Evolutionary conservation across 2,329 filamentous ascomycete species (phyloP), one percentile per base, ranked within the genome.

Genomic region (Alternaria triticina): DNA sequence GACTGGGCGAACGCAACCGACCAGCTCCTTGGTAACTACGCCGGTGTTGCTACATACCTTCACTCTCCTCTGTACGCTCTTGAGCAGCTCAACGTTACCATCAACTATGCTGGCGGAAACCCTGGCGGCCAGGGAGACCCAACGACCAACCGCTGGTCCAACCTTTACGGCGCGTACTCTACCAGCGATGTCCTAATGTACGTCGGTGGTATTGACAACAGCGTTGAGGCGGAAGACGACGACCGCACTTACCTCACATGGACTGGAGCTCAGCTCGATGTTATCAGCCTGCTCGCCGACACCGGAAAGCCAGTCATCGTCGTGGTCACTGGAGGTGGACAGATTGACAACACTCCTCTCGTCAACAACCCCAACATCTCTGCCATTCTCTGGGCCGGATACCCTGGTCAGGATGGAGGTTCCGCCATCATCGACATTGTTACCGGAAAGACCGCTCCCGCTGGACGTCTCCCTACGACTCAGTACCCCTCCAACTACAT

Each of bases 11-110:
- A 87, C 60, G 85, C 86, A 3, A 70, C 67, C 3, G 79, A 78
- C 4, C 82, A 88, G 65, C 82, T 90, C 80, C 85, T 87, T 52
- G 88, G 88, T 28, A 88, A 87, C 66, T 90, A 90, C 74, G 81
- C 75, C 55, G 88, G 88, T 33, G 75, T 82, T 2, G 82, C 88
- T 0, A 86, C 86, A 0, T 90, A 86, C 74, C 78, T 86, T 3
- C 83, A 82, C 67, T 84, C 83, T 13, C 88, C 87, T 0, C 77
- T 87, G 0, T 83, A 82, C 25, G 86, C 88, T 8, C 82, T 86
- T 6, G 71, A 85, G 36, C 74, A 82, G 12, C 81, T 84, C 4
- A 81, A 82, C 2, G 76, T 85, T 27, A 70, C 63, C 0, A 64
- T 77, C n/a, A 69, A 76, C 59, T 76, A 77, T n/a, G 73, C 70